Base-by-base conservation (phyloP, 2,329 filamentous ascomycete species). In the Botrytis squamosa region DNA sequence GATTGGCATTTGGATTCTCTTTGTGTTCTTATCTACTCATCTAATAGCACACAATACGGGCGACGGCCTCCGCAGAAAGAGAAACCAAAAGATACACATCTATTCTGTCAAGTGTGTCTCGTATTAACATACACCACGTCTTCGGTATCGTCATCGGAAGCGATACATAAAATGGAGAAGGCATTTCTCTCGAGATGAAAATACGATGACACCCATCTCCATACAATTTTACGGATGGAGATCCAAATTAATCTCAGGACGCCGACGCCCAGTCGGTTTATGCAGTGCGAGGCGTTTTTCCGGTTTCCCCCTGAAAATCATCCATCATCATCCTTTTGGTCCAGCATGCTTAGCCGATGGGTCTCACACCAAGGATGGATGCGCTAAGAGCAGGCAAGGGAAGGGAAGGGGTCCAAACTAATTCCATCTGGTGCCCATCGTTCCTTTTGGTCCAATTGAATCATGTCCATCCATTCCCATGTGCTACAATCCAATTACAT, bases 251-350 rank as follows among this genome's bases (percentile, higher is more conserved):
- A 71, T 55, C 38, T n/a, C 46, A 70, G 68, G 44, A n/a, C 40
- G 40, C 2, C 44, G 20, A n/a, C 2, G 42, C 59, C 69, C 44
- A 49, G 64, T 59, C 59, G 12, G 33, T 71, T 71, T 46, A 71
- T 71, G 68, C 57, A 49, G 40, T 12, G n/a, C 10, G 29, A 68
- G 44, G 65, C 22, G 25, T 55, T 55, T 38, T 33, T 33, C 33
- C 33, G 33, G 33, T 33, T 33, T 70, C 49, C 68, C 68, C 68
- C 68, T 71, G 68, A 71, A 60, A 62, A 63, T 71, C 68, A 63
- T 38, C n/a, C 40, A 62, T 70, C 40, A 62, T 70, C 40, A 62
- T 71, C 16, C 33, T 33, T 33, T 33, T 33, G 4, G 33, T 33
- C 33, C 33, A 33, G 33, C 33, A 22, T 33, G 18, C 16, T 44